Evolutionary conservation across 208 protist genomes (phyloP).

Genomic region (Trypanosoma avium): DNA sequence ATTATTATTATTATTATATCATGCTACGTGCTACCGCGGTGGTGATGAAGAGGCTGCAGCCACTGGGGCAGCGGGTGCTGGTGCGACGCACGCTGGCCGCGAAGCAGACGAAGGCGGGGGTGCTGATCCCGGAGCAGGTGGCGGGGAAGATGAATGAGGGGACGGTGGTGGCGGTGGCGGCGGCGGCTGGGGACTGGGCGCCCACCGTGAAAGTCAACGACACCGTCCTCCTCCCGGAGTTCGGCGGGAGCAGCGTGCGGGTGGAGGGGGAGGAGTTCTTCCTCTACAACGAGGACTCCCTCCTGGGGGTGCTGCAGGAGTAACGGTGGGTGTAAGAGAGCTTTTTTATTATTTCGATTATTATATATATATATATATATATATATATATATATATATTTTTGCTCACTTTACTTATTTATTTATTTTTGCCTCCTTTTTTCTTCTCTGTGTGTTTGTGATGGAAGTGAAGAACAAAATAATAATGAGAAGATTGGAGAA

Average conservation of each 20-base stretch:
- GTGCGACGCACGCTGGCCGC: conserved; percentile 85
- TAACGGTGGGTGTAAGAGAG: no score
- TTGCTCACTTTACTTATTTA: conserved; percentile 2
- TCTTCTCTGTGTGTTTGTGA: not conserved
- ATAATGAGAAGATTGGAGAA: no score
- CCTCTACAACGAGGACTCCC: conserved; percentile 87
- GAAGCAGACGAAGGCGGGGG: conserved; percentile 92
- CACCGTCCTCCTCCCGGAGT: conserved; percentile 91
- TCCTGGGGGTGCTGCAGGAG: conserved; percentile 82
- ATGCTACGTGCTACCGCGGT: conserved; percentile 84
- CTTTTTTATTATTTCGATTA: conserved; percentile 18
- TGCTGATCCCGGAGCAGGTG: conserved; percentile 93
- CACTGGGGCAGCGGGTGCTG: conserved; percentile 89
- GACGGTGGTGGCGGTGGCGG: conserved; percentile 86
- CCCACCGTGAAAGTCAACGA: conserved; percentile 90
- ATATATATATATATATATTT: not conserved
- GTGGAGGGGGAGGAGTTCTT: conserved; percentile 92
- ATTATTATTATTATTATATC: not conserved
- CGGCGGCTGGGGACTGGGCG: conserved; percentile 89
- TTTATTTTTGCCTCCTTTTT: not conserved
- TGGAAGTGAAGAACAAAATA: no score
- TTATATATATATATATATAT: not conserved
- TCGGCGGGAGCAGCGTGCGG: conserved; percentile 85
- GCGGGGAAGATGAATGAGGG: conserved; percentile 93
- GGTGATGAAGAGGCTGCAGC: conserved; percentile 87